These are phyloP conservation scores for Sphagnum fallax DNA, from an alignment of 228 moss, liverwort and hornwort species.

Conservation along the genomic window DNA sequence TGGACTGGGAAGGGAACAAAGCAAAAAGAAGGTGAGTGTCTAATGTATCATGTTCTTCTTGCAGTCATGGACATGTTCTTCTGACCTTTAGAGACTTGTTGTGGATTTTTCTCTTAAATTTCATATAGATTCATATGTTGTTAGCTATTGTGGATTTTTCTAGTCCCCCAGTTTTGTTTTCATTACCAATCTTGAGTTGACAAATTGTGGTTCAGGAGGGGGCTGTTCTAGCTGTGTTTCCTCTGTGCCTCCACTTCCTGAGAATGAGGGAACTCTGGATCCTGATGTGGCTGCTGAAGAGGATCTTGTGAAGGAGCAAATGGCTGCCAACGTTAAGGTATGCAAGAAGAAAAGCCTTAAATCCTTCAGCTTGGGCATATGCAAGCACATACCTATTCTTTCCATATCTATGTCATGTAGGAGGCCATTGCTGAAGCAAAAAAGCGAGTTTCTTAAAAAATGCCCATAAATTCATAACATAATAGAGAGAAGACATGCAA, in stretches of 20 bases:
- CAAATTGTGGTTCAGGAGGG: constrained; percentile 37
- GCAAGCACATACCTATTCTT: no score
- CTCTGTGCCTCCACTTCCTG: constrained; percentile 48
- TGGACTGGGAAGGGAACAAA: constrained; percentile 75
- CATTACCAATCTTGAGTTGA: neutral
- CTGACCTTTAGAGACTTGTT: neutral
- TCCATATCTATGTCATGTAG: no score
- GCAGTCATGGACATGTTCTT: neutral
- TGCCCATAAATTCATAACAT: no score
- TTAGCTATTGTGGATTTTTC: no score
- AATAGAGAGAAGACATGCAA: no score
- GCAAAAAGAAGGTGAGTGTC: constrained; percentile 60
- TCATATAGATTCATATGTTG: neutral
- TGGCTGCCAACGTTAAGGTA: constrained; percentile 31
- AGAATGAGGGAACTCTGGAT: constrained; percentile 51
- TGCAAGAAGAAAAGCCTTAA: no score
- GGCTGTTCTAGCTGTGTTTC: constrained; percentile 62
- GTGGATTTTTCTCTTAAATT: neutral
- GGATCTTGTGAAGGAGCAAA: constrained; percentile 64
- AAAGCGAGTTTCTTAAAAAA: no score
- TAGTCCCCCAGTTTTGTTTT: no score
- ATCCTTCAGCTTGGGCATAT: no score
- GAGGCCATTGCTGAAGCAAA: no score
- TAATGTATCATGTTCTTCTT: neutral
- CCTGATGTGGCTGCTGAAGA: constrained; percentile 71